Conservation (phyloP, 345 rosid species). For the Camelina laxa region DNA sequence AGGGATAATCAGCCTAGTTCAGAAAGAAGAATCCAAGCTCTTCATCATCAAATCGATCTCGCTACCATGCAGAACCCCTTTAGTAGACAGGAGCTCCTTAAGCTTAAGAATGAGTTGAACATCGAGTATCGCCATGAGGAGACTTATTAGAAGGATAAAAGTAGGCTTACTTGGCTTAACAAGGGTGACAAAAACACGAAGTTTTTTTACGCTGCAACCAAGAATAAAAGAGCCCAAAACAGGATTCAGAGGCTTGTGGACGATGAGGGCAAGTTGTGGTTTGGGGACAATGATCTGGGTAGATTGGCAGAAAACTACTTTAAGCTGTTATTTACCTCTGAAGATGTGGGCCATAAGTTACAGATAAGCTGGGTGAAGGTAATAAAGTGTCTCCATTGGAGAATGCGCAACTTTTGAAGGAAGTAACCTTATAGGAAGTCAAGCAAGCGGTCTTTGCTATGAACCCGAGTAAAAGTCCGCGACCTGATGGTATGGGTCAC, state of each 20-base stretch:
- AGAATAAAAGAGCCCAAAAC: background rate
- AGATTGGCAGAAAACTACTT: background rate
- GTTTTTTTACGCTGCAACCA: background rate
- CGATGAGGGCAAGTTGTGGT: too few relatives aligned
- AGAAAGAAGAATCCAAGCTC: background rate
- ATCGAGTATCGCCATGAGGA: background rate
- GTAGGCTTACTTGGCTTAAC: background rate
- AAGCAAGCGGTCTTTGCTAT: too few relatives aligned
- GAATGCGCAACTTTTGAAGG: too few relatives aligned
- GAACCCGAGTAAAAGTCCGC: too few relatives aligned
- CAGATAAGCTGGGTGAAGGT: too few relatives aligned
- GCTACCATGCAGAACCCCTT: background rate
- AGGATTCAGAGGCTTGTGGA: background rate
- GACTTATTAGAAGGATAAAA: background rate
- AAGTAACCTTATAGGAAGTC: too few relatives aligned
- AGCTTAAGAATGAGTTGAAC: background rate
- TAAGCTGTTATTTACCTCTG: background rate
- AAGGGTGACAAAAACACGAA: background rate
- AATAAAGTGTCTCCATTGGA: too few relatives aligned
- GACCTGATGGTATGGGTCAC: too few relatives aligned
- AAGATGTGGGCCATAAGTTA: background rate
- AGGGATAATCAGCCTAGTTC: background rate
- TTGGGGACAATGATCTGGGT: too few relatives aligned
- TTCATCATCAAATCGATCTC: background rate
- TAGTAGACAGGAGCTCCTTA: fast-evolving